Percentiles rank a stretch among this genome's conserved stretches.
Conservation (phyloP, 2,329 filamentous ascomycete genomes). For the Claviceps sp. region DNA sequence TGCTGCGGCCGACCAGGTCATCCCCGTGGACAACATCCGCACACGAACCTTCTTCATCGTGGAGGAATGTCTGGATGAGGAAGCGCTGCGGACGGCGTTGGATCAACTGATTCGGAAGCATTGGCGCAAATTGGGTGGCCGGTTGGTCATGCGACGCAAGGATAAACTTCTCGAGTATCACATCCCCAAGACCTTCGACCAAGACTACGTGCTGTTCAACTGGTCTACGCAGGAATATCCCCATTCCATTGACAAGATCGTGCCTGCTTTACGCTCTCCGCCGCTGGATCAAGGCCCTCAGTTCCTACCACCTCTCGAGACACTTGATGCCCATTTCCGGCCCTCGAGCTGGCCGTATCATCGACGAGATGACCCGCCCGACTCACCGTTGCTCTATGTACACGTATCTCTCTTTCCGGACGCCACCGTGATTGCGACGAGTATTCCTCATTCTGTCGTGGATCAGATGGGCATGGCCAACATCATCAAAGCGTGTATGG, state of each 20-base stretch:
- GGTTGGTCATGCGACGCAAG: neutral
- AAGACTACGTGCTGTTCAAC: constrained; percentile 1
- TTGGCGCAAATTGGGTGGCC: constrained; percentile 4
- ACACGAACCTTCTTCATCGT: constrained; percentile 4
- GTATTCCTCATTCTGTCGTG: neutral
- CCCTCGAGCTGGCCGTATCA: constrained; percentile 3
- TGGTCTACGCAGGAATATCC: neutral
- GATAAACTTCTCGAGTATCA: constrained; percentile 1
- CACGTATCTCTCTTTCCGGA: constrained; percentile 3
- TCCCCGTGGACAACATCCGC: neutral
- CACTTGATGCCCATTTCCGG: constrained; percentile 1
- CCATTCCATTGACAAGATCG: constrained; percentile 1
- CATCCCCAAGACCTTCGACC: neutral
- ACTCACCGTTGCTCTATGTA: neutral
- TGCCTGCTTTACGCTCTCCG: neutral
- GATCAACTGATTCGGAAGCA: constrained; percentile 2
- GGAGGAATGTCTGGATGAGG: neutral
- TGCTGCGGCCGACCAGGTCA: neutral
- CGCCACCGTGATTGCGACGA: neutral
- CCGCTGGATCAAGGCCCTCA: neutral
- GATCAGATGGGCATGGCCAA: constrained; percentile 3
- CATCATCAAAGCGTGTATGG: constrained; percentile 3
- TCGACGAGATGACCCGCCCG: neutral
- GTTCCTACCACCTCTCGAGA: neutral
- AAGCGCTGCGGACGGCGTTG: neutral